These are phyloP conservation scores for Leccinum pachyderme DNA, from an alignment of 1,284 basidiomycete species.

Conservation along the genomic window DNA sequence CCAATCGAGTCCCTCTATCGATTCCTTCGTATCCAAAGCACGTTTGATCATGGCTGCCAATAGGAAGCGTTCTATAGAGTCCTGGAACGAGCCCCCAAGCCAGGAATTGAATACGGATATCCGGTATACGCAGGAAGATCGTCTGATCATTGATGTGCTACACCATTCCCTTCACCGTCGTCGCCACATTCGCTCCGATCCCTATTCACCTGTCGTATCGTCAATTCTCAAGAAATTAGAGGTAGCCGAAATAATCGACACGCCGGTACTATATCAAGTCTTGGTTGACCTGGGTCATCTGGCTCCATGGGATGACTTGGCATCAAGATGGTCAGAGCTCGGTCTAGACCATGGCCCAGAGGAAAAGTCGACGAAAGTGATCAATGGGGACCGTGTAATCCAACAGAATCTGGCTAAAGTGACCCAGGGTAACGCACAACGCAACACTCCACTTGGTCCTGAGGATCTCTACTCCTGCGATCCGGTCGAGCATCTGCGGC, in stretches of 20 bases:
- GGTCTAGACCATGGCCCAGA: constrained; percentile 37
- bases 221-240: constrained; percentile 62
- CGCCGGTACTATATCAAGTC: constrained; percentile 42
- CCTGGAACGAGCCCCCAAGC: constrained; percentile 35
- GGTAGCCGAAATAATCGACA: constrained; percentile 36
- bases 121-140: constrained; percentile 59
- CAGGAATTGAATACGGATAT: constrained; percentile 33
- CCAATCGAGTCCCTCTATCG: constrained; percentile 42
- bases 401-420: constrained; percentile 25
- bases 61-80: constrained; percentile 30
- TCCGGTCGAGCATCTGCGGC: constrained; percentile 63
- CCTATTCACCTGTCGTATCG: constrained; percentile 54
- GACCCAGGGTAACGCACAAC: constrained; percentile 6
- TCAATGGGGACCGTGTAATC: constrained; percentile 36
- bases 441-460: constrained; percentile 41
- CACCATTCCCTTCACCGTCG: constrained; percentile 57
- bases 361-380: constrained; percentile 30
- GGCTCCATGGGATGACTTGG: constrained; percentile 71
- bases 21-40: constrained; percentile 60
- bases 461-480: constrained; percentile 61
- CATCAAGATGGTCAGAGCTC: constrained; percentile 37
- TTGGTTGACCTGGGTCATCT: constrained; percentile 70
- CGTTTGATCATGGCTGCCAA: constrained; percentile 39
- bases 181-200: constrained; percentile 63
- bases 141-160: constrained; percentile 65